phyloP scores from a whole-genome alignment of 73 alveolate species.

The Paramecium sonneborni region DNA sequence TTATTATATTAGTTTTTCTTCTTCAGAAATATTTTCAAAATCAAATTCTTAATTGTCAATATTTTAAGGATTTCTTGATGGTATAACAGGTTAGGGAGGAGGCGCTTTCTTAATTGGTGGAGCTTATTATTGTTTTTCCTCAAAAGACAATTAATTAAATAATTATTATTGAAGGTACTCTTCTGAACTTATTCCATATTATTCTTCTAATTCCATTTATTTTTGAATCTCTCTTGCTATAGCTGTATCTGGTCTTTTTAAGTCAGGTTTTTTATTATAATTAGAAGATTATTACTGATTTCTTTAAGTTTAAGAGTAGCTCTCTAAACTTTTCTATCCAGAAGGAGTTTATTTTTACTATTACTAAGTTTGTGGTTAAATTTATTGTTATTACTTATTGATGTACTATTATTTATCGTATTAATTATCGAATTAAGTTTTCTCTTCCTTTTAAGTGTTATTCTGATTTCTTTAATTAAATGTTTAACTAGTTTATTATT shows the following conservation, averaged over 20 bases:
- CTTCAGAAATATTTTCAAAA: neutral
- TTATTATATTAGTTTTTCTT: neutral
- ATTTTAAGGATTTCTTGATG: neutral
- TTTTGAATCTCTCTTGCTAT: neutral
- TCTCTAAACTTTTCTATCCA: neutral
- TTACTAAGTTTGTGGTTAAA: too few species aligned
- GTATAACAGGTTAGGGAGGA: neutral
- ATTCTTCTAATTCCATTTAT: neutral
- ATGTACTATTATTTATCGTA: neutral
- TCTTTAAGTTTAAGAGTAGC: too few species aligned
- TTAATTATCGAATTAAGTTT: neutral
- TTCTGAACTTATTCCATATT: neutral
- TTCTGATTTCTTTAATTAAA: neutral
- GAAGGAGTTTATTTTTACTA: too few species aligned
- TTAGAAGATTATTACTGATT: neutral
- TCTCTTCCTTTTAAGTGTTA: neutral
- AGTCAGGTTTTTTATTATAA: neutral
- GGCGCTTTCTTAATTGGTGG: neutral
- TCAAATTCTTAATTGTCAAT: neutral
- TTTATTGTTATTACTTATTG: neutral
- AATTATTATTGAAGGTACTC: neutral
- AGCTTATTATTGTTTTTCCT: neutral
- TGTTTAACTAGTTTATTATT: neutral
- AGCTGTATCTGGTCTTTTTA: slow-evolving; percentile 45
- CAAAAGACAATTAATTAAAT: neutral